A percentile compares a stretch with the other conserved stretches of the same genome.
Conservation (phyloP, 169 alveolate species). For the Blepharisma undulans region DNA sequence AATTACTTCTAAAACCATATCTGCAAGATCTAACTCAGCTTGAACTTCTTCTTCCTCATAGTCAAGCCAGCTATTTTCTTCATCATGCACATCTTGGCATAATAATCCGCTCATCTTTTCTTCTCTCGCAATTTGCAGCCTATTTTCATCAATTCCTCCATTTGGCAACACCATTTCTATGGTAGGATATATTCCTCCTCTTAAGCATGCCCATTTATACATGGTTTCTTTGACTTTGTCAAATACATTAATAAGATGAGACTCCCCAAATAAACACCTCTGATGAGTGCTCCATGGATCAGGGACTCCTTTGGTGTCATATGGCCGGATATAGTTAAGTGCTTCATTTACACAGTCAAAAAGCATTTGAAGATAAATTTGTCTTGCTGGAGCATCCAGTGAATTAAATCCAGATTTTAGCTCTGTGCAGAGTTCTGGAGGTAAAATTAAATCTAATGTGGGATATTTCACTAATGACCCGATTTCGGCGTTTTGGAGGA, state of each 20-base stretch:
- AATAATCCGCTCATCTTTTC: conserved; percentile 17
- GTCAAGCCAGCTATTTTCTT: conserved; percentile 28
- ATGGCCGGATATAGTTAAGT: conserved; percentile 37
- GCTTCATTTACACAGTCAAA: conserved; percentile 42
- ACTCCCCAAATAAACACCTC: neutral
- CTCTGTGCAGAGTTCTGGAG: conserved; percentile 19
- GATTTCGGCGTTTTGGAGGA: neutral
- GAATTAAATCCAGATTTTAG: neutral
- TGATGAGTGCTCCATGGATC: neutral
- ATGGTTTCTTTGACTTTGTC: neutral
- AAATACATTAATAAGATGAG: neutral
- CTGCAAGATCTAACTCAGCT: conserved; percentile 27
- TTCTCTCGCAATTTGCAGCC: conserved; percentile 16
- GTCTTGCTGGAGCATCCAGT: neutral
- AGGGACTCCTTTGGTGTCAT: conserved; percentile 16
- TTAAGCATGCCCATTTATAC: neutral
- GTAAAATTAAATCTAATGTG: conserved; percentile 24
- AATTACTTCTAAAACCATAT: conserved; percentile 13
- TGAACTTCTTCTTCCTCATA: conserved; percentile 41
- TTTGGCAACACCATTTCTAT: neutral
- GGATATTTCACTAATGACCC: conserved; percentile 9
- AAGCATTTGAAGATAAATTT: conserved; percentile 25
- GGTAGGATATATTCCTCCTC: neutral
- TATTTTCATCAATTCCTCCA: conserved; percentile 8
- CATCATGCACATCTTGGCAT: neutral